These are phyloP conservation scores for Chamaenerion angustifolium DNA, from an alignment of 345 rosid species.

Conservation along the genomic window DNA sequence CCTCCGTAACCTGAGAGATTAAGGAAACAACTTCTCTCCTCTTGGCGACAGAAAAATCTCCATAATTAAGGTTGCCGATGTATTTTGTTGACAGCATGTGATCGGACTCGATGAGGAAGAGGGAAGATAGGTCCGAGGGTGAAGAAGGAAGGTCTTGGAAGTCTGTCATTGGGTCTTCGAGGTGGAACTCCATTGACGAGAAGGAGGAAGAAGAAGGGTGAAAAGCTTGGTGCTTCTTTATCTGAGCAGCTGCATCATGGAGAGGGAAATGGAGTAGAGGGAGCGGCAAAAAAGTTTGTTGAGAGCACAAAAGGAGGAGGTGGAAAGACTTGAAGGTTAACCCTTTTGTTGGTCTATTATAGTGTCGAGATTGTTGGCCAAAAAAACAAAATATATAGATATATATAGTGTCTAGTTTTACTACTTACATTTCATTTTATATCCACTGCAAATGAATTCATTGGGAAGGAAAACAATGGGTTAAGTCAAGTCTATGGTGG, in stretches of 20 bases:
- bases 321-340: background rate
- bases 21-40: constrained; percentile 32
- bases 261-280: constrained; percentile 2
- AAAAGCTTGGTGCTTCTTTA: background rate
- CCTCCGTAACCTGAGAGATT: constrained; percentile 28
- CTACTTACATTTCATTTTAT: constrained; percentile 3
- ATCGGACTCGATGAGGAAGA: constrained; percentile 49
- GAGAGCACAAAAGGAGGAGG: background rate
- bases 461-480: constrained; percentile 1
- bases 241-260: background rate
- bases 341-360: too few species aligned
- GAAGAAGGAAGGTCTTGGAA: constrained; percentile 5
- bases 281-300: too few species aligned
- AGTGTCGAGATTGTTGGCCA: too few species aligned
- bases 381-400: too few species aligned
- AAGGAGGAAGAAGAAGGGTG: background rate
- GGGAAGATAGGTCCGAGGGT: constrained; percentile 15
- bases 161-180: constrained; percentile 44
- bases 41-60: constrained; percentile 24
- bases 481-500: background rate
- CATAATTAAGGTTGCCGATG: constrained; percentile 19
- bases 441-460: constrained; percentile 1
- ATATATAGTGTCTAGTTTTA: background rate
- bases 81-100: constrained; percentile 46
- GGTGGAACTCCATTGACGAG: constrained; percentile 54